phyloP scores from a whole-genome alignment of 163 green algal genomes.

The Chlamydomonas reinhardtii region DNA sequence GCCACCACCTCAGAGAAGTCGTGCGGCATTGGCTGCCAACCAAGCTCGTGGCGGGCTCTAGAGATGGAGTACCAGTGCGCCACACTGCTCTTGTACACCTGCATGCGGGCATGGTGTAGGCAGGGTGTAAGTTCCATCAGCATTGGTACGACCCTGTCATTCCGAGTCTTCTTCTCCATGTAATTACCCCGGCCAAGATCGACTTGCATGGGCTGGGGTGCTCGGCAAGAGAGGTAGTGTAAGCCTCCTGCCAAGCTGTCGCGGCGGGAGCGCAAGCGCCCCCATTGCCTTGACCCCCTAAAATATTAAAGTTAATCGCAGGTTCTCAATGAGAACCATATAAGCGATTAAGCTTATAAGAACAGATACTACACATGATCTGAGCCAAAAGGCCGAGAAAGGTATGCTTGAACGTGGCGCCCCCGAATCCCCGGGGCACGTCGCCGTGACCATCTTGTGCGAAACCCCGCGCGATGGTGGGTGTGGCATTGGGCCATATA shows the following conservation, averaged over 20 bases:
- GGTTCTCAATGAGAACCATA: conserved; percentile 44
- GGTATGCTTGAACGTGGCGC: conserved; percentile 20
- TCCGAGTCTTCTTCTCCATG: no score
- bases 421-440: no score
- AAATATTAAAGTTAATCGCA: conserved; percentile 47
- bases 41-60: not conserved
- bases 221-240: no score
- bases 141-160: no score
- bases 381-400: conserved; percentile 99
- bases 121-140: no score
- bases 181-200: no score
- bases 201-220: no score
- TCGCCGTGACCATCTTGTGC: no score
- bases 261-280: no score
- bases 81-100: conserved; percentile 6
- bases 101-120: not conserved
- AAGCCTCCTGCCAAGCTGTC: no score
- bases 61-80: conserved; percentile 3
- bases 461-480: no score
- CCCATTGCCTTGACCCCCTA: conserved; percentile 11
- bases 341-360: conserved; percentile 66
- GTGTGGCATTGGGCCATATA: no score
- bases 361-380: conserved; percentile 99
- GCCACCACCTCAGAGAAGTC: not conserved
- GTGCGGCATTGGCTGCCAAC: not conserved